Conservation (phyloP, 2,329 filamentous ascomycete species). For the Cercospora berteroae region DNA sequence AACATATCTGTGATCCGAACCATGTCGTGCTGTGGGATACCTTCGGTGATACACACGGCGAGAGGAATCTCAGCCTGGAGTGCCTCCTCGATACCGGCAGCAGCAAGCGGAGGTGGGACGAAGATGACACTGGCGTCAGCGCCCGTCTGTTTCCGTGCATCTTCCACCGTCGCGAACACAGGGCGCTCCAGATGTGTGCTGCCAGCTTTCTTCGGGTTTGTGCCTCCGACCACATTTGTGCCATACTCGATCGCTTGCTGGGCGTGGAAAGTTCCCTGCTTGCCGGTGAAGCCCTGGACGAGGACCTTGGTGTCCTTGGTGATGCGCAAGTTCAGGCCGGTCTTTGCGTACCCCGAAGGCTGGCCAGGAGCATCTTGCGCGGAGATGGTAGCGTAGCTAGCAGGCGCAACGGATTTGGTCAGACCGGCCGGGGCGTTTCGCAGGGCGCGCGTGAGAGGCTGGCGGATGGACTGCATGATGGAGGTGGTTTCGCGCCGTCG, state of each 20-base stretch:
- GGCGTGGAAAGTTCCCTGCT: constrained; percentile 78
- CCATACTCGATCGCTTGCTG: constrained; percentile 98
- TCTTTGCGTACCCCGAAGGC: constrained; percentile 37
- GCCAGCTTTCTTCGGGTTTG: constrained; percentile 98
- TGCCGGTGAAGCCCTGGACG: constrained; percentile 93
- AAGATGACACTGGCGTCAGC: constrained; percentile 93
- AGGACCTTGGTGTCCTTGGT: constrained; percentile 90
- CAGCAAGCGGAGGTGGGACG: constrained; percentile 91
- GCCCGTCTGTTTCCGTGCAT: constrained; percentile 86
- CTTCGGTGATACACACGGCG: constrained; percentile 96
- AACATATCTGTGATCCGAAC: constrained; percentile 97
- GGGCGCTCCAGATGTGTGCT: constrained; percentile 83
- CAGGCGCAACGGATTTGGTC: constrained; percentile 52
- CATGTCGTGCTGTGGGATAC: constrained; percentile 99
- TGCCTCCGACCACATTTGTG: constrained; percentile 96
- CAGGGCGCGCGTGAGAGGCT: constrained; percentile 68
- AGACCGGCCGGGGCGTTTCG: constrained; percentile 55
- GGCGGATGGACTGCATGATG: constrained; percentile 82
- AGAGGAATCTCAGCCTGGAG: constrained; percentile 89
- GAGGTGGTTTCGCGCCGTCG: constrained; percentile 7
- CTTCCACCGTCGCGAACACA: constrained; percentile 85
- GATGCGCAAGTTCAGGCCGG: constrained; percentile 74
- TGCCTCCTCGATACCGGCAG: constrained; percentile 94
- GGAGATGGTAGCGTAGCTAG: constrained; percentile 70
- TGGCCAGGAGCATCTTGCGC: constrained; percentile 47